phyloP scores from a whole-genome alignment of 1,284 basidiomycete species.

The Malassezia brasiliensis region DNA sequence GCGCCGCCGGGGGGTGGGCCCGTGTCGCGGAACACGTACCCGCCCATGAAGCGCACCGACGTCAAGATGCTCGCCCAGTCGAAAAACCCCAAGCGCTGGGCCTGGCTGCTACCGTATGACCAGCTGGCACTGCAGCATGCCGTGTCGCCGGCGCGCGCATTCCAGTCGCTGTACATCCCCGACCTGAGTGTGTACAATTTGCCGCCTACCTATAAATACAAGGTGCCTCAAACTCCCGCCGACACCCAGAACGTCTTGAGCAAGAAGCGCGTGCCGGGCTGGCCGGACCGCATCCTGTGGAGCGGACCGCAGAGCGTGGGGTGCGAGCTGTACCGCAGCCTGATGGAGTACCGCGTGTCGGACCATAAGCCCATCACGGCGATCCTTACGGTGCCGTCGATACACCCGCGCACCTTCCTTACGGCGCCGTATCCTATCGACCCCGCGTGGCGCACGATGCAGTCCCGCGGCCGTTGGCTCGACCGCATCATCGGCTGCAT shows the following conservation, averaged over 20 bases:
- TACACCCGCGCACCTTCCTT: conserved; percentile 21
- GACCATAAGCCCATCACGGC: conserved; percentile 48
- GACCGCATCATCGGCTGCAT: conserved; percentile 64
- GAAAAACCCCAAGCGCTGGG: conserved; percentile 29
- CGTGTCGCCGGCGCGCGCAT: conserved; percentile 21
- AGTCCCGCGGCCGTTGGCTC: conserved; percentile 57
- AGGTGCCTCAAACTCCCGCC: conserved; percentile 52
- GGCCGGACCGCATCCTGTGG: conserved; percentile 90
- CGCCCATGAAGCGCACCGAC: conserved; percentile 2
- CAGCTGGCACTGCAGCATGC: conserved; percentile 32
- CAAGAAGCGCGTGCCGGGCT: conserved; percentile 70
- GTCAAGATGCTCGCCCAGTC: conserved; percentile 16
- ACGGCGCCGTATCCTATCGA: conserved; percentile 31
- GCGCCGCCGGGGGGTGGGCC: not conserved
- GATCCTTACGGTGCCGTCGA: conserved; percentile 48
- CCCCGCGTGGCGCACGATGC: conserved; percentile 54
- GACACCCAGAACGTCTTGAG: conserved; percentile 61
- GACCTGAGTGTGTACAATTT: conserved; percentile 22
- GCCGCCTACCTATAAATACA: conserved; percentile 47
- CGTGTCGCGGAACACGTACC: not conserved
- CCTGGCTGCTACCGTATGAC: conserved; percentile 31
- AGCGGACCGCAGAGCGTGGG: conserved; percentile 52
- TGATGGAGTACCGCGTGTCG: conserved; percentile 40
- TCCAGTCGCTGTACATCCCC: conserved; percentile 38
- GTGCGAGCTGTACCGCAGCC: conserved; percentile 45